Evolutionary conservation across 1,284 basidiomycete species (phyloP).

Genomic region (Inonotus hispidus): DNA sequence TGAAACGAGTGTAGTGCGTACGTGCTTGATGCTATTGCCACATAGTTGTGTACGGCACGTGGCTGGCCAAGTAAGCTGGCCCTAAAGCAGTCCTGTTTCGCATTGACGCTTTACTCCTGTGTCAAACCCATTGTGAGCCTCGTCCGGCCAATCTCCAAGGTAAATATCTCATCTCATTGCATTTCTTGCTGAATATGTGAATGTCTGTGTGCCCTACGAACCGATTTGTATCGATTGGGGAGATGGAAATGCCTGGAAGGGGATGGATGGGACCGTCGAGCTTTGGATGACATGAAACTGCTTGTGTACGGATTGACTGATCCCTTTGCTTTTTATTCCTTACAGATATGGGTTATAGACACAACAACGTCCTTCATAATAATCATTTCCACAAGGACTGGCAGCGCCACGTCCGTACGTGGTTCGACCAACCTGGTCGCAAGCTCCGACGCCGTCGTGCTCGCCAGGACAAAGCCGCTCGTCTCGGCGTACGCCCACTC

Average conservation of each 20-base stretch:
- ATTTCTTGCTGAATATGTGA: neutral
- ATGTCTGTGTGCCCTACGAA: neutral
- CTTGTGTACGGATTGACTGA: neutral
- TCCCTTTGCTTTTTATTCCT: conserved; percentile 2
- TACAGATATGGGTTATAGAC: conserved; percentile 63
- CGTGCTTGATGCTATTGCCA: too few species aligned
- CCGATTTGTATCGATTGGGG: neutral
- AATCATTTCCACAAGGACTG: conserved; percentile 99
- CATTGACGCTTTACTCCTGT: neutral
- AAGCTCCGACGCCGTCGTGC: conserved; percentile 95
- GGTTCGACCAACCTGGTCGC: conserved; percentile 99
- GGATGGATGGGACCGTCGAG: neutral
- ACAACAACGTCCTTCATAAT: conserved; percentile 86
- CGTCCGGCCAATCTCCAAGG: conserved; percentile 3
- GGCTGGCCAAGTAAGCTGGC: neutral
- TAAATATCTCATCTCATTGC: neutral
- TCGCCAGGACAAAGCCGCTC: conserved; percentile 88
- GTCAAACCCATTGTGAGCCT: neutral
- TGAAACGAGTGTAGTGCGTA: too few species aligned
- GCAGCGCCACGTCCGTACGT: conserved; percentile 91
- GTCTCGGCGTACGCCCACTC: conserved; percentile 90
- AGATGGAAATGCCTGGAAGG: neutral
- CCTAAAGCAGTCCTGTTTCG: neutral
- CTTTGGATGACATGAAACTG: conserved; percentile 4
- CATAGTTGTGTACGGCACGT: too few species aligned